Conservation (phyloP, 345 rosid species). For the Brassica napus region Da-Ae NC_063440.1:13454501-13455000, state of each 20-base stretch:
- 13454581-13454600: slow-evolving; percentile 80
- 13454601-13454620: slow-evolving; percentile 67
- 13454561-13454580: slow-evolving; percentile 69
- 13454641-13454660: slow-evolving; percentile 71
- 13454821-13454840: slow-evolving; percentile 73
- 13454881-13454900: slow-evolving; percentile 25
- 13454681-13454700: slow-evolving; percentile 49
- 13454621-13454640: slow-evolving; percentile 61
- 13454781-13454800: slow-evolving; percentile 6
- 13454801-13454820: slow-evolving; percentile 60
- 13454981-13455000: slow-evolving; percentile 74
- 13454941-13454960: slow-evolving; percentile 47
- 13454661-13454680: slow-evolving; percentile 72
- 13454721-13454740: slow-evolving; percentile 38
- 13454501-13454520: slow-evolving; percentile 50
- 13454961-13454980: slow-evolving; percentile 54
- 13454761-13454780: slow-evolving; percentile 41
- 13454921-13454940: slow-evolving; percentile 35
- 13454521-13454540: slow-evolving; percentile 46
- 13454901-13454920: slow-evolving; percentile 11
- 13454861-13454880: slow-evolving; percentile 61
- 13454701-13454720: slow-evolving; percentile 51
- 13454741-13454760: slow-evolving; percentile 8
- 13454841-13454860: slow-evolving; percentile 79
- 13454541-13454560: slow-evolving; percentile 90